Conservation (phyloP, 1,284 basidiomycete species). For the Rhodotorula mucilaginosa region DNA sequence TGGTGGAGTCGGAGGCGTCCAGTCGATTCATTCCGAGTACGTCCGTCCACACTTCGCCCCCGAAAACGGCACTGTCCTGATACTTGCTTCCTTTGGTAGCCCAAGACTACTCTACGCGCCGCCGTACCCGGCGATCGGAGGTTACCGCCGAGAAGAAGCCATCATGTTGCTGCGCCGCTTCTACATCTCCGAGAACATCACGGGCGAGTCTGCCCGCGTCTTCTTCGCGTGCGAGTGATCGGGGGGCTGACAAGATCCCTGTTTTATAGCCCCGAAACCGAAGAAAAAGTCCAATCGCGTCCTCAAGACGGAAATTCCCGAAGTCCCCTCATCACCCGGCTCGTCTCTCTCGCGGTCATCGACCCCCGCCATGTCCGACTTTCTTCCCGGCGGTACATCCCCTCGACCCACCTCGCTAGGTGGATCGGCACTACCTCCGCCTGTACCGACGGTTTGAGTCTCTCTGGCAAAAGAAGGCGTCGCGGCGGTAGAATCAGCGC, state of each 20-base stretch:
- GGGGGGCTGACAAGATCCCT: no score
- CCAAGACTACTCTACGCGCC: slow-evolving; percentile 56
- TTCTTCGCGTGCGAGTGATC: neutral
- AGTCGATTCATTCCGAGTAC: slow-evolving; percentile 76
- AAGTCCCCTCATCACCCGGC: slow-evolving; percentile 10
- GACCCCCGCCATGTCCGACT: neutral
- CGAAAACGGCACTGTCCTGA: neutral
- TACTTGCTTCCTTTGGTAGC: slow-evolving; percentile 16
- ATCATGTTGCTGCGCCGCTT: slow-evolving; percentile 93
- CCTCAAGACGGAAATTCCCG: slow-evolving; percentile 67
- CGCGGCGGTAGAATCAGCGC: slow-evolving; percentile 7
- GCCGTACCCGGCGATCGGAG: slow-evolving; percentile 72
- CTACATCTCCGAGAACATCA: slow-evolving; percentile 91
- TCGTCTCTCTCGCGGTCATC: neutral
- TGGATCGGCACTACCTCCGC: neutral
- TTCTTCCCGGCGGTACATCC: neutral
- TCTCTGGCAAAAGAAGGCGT: no score
- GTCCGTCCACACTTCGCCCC: neutral
- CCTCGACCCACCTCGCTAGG: neutral
- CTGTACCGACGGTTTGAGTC: neutral
- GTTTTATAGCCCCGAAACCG: slow-evolving; percentile 64
- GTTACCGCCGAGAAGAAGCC: slow-evolving; percentile 84
- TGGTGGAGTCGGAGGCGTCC: slow-evolving; percentile 92
- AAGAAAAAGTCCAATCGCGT: slow-evolving; percentile 64
- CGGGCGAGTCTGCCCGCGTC: slow-evolving; percentile 60